Evolutionary conservation across 2,329 filamentous ascomycete species (phyloP).

Genomic region (Calonectria crousiana): DNA sequence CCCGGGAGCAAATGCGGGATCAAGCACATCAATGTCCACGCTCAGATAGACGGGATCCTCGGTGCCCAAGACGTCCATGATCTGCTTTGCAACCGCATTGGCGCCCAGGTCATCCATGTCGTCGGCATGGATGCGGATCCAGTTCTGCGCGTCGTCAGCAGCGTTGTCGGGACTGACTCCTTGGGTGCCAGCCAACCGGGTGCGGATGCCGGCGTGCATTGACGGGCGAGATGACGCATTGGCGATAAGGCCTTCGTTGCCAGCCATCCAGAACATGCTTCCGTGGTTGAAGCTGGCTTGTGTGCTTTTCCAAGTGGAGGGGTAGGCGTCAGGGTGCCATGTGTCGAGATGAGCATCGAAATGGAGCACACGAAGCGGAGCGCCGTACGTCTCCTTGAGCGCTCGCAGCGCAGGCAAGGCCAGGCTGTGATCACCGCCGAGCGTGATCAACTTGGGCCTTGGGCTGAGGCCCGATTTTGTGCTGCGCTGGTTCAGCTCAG

Average conservation of each 20-base stretch:
- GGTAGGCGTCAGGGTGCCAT: conserved; percentile 83
- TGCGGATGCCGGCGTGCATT: conserved; percentile 84
- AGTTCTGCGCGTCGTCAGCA: conserved; percentile 79
- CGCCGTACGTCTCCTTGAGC: conserved; percentile 67
- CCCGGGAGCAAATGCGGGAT: conserved; percentile 71
- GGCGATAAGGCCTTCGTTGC: conserved; percentile 78
- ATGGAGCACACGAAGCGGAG: conserved; percentile 74
- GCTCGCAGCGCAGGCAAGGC: conserved; percentile 76
- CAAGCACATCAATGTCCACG: conserved; percentile 82
- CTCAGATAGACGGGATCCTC: conserved; percentile 80
- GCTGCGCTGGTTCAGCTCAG: conserved; percentile 58
- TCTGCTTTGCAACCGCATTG: conserved; percentile 72
- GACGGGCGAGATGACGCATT: conserved; percentile 70
- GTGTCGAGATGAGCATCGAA: conserved; percentile 82
- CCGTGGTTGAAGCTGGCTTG: conserved; percentile 79
- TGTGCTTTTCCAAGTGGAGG: conserved; percentile 71
- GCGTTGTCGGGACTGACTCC: conserved; percentile 73
- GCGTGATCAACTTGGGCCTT: conserved; percentile 68
- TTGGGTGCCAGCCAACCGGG: conserved; percentile 70
- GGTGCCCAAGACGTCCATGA: conserved; percentile 74
- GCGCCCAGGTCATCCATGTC: conserved; percentile 85
- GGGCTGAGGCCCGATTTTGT: conserved; percentile 57
- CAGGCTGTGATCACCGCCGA: conserved; percentile 78
- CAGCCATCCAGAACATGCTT: conserved; percentile 87
- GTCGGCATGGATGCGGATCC: conserved; percentile 80